Percentiles rank a stretch among this genome's conserved stretches.
phyloP scores from a whole-genome alignment of 495 filamentous ascomycete genomes.

The Aspergillus sclerotioniger region DNA sequence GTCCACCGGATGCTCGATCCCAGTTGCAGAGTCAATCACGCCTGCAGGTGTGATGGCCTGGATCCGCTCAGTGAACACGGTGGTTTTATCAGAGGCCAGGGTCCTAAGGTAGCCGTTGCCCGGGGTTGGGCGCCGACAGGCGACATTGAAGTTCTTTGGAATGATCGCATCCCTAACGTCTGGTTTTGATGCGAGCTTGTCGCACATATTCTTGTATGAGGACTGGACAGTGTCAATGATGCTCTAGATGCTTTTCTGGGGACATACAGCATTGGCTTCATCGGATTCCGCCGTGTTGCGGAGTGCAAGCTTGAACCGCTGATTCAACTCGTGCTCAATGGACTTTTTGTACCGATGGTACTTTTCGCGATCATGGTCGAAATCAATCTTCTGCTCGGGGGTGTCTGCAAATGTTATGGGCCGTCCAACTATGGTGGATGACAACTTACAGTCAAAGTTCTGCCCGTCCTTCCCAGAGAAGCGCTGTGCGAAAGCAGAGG shows the following conservation, averaged over 20 bases:
- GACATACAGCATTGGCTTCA: constrained; percentile 12
- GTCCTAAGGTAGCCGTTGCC: constrained; percentile 23
- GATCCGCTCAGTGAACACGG: constrained; percentile 15
- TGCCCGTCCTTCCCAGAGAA: constrained; percentile 14
- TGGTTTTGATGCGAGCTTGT: constrained; percentile 43
- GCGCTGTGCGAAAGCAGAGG: constrained; percentile 16
- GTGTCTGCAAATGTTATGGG: constrained; percentile 2
- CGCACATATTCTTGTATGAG: constrained; percentile 24
- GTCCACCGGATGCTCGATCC: constrained; percentile 27
- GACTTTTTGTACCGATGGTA: constrained; percentile 31
- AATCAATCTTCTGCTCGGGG: constrained; percentile 9
- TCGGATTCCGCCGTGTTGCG: constrained; percentile 15
- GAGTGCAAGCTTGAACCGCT: constrained; percentile 17
- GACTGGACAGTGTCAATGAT: neutral
- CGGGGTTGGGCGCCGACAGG: constrained; percentile 42
- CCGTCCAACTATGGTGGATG: neutral
- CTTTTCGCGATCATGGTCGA: constrained; percentile 10
- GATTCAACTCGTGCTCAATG: constrained; percentile 36
- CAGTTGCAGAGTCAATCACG: constrained; percentile 36
- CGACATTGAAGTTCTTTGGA: constrained; percentile 42
- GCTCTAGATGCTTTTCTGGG: neutral
- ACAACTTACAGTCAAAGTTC: constrained; percentile 5
- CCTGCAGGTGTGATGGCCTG: constrained; percentile 30
- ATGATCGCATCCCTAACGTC: constrained; percentile 44
- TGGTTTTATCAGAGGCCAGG: constrained; percentile 14